These are phyloP conservation scores for Hypoxylon intermedium DNA, from an alignment of 495 filamentous ascomycete genomes.

Conservation along the genomic window DNA sequence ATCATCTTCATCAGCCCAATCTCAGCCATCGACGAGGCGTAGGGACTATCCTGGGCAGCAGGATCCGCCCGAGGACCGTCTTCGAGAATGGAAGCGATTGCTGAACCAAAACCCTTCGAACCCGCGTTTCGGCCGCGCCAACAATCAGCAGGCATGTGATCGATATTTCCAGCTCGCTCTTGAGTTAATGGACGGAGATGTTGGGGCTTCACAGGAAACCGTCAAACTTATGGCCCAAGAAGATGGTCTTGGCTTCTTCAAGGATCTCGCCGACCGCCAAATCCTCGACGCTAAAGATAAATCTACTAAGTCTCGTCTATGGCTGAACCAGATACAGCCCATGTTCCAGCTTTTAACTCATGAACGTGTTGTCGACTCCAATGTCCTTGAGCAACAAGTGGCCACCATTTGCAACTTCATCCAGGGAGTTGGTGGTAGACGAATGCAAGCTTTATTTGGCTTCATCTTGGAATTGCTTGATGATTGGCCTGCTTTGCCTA, in stretches of 20 bases:
- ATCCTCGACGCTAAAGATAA: slow-evolving; percentile 19
- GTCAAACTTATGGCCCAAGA: slow-evolving; percentile 46
- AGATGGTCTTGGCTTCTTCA: slow-evolving; percentile 44
- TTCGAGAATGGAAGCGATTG: slow-evolving; percentile 42
- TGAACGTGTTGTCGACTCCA: slow-evolving; percentile 39
- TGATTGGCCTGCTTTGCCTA: slow-evolving; percentile 5
- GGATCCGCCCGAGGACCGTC: slow-evolving; percentile 21
- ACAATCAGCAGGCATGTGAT: slow-evolving; percentile 4
- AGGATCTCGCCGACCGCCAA: slow-evolving; percentile 41
- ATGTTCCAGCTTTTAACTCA: slow-evolving; percentile 46
- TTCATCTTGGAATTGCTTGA: slow-evolving; percentile 29
- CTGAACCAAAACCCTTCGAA: slow-evolving; percentile 23
- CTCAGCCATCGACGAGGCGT: slow-evolving; percentile 2
- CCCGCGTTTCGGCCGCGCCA: slow-evolving; percentile 1
- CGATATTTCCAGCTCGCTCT: slow-evolving; percentile 45
- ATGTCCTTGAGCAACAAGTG: slow-evolving; percentile 44
- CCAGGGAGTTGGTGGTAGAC: slow-evolving; percentile 37
- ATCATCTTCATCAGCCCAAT: not conserved
- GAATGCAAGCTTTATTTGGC: slow-evolving; percentile 41
- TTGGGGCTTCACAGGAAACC: slow-evolving; percentile 43
- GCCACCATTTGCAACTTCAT: slow-evolving; percentile 45
- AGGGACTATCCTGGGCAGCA: not conserved
- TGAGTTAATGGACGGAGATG: slow-evolving; percentile 45
- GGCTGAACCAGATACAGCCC: slow-evolving; percentile 36
- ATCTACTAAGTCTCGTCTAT: slow-evolving; percentile 19